These are phyloP conservation scores for Oropetium thomaeum DNA, from an alignment of 176 grass and related monocot species.

Conservation along the genomic window DNA sequence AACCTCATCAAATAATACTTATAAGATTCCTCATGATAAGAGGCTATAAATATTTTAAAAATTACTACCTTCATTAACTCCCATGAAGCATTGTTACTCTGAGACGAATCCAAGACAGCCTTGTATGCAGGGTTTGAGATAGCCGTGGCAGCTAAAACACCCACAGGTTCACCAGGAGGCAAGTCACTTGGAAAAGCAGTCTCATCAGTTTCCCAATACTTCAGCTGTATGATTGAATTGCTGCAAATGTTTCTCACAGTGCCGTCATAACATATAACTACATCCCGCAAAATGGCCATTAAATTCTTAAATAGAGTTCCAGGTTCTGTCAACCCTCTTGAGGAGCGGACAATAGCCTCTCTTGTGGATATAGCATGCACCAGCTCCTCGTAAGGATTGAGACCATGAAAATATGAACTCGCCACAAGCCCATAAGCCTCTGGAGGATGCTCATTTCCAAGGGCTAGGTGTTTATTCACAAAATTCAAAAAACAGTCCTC, in stretches of 20 bases:
- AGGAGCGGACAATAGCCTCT: constrained; percentile 88
- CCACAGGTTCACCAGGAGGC: constrained; percentile 92
- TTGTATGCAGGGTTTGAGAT: constrained; percentile 89
- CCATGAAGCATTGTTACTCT: constrained; percentile 97
- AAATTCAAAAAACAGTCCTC: constrained; percentile 79
- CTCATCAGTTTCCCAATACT: constrained; percentile 51
- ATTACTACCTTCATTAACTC: constrained; percentile 82
- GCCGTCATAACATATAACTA: constrained; percentile 87
- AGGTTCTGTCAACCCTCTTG: constrained; percentile 88
- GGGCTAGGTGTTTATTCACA: constrained; percentile 54
- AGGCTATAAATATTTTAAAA: constrained; percentile 9
- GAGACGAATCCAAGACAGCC: constrained; percentile 86
- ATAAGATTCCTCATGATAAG: constrained; percentile 13
- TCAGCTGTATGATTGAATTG: constrained; percentile 77
- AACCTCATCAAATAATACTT: constrained; percentile 20
- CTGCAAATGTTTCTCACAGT: constrained; percentile 89
- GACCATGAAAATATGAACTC: constrained; percentile 75
- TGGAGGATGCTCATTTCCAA: constrained; percentile 48
- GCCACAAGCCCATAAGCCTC: constrained; percentile 78
- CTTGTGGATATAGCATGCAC: constrained; percentile 84
- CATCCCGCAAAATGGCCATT: constrained; percentile 88
- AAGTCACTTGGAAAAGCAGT: constrained; percentile 34
- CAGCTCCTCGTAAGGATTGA: constrained; percentile 85
- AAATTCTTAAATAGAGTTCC: constrained; percentile 88
- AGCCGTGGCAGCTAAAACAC: constrained; percentile 90